phyloP scores from a whole-genome alignment of 148 eudicot genomes.

The Chenopodium quinoa region DNA sequence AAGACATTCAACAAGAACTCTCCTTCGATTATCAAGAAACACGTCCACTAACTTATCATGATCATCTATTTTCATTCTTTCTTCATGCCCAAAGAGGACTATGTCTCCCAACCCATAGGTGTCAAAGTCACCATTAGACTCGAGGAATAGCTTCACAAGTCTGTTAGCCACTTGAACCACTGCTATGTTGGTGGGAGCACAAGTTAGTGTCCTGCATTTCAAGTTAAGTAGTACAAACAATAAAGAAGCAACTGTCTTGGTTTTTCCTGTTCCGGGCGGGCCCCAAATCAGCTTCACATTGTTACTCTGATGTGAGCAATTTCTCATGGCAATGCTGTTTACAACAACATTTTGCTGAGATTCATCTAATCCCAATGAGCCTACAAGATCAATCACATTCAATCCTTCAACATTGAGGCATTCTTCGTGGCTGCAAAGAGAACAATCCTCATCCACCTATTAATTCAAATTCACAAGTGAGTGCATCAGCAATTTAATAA shows the following conservation, averaged over 20 bases:
- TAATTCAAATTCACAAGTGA: no score
- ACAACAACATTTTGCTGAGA: slow-evolving; percentile 25
- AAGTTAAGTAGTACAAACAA: slow-evolving; percentile 32
- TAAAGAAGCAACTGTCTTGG: slow-evolving; percentile 49
- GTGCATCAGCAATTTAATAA: no score
- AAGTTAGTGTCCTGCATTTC: slow-evolving; percentile 47
- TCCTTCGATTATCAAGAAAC: slow-evolving; percentile 29
- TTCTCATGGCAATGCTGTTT: slow-evolving; percentile 22
- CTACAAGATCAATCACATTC: background rate
- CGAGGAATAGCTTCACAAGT: slow-evolving; percentile 29
- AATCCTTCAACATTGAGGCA: no score
- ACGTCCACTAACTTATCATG: slow-evolving; percentile 38
- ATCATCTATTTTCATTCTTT: slow-evolving; percentile 43
- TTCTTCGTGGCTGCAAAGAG: background rate
- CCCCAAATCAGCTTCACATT: slow-evolving; percentile 62
- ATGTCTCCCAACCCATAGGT: slow-evolving; percentile 43
- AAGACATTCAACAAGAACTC: slow-evolving; percentile 9
- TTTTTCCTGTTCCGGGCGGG: slow-evolving; percentile 74
- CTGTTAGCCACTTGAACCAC: slow-evolving; percentile 43
- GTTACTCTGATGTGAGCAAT: slow-evolving; percentile 15
- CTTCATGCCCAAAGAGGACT: slow-evolving; percentile 36
- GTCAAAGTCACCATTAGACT: background rate
- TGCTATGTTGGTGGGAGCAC: slow-evolving; percentile 66
- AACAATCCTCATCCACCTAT: slow-evolving; percentile 6
- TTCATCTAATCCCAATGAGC: slow-evolving; percentile 20